These are phyloP conservation scores for Cercophora samala DNA, from an alignment of 495 filamentous ascomycete species.

Conservation along the genomic window DNA sequence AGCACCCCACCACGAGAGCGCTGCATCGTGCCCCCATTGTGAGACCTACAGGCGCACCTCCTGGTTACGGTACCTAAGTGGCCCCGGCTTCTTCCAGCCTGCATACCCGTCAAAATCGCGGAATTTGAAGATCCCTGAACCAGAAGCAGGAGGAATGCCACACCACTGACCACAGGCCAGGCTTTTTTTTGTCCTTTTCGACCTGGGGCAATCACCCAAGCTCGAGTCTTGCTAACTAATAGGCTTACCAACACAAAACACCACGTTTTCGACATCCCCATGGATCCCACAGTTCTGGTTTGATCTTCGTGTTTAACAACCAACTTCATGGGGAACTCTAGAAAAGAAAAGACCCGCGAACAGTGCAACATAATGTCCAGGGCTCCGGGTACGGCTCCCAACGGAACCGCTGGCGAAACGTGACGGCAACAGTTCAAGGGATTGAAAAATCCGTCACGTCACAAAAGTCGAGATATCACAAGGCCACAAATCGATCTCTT, in stretches of 20 bases:
- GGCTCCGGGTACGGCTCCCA: not conserved
- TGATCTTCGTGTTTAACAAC: not conserved
- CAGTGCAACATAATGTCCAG: not conserved
- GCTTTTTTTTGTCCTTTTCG: conserved; percentile 2
- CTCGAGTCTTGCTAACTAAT: not conserved
- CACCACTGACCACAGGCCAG: conserved; percentile 15
- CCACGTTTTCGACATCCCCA: not conserved
- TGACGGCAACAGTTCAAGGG: not conserved
- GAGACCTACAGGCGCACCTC: not conserved
- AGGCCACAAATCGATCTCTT: not conserved
- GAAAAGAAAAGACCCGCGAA: not conserved
- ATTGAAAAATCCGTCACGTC: not conserved
- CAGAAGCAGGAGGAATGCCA: conserved; percentile 26
- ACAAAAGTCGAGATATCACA: not conserved
- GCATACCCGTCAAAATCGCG: conserved; percentile 28
- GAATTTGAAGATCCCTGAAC: conserved; percentile 22
- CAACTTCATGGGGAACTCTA: not conserved
- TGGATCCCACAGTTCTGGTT: not conserved
- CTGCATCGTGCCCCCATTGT: not conserved
- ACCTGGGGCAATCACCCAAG: not conserved
- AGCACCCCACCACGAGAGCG: no score
- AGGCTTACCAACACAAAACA: not conserved
- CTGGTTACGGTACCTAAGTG: not conserved
- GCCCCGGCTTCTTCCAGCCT: conserved; percentile 22
- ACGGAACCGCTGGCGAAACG: not conserved